These are phyloP conservation scores for Parmelia sp. DNA, from an alignment of 495 filamentous ascomycete genomes.

Conservation along the genomic window DNA sequence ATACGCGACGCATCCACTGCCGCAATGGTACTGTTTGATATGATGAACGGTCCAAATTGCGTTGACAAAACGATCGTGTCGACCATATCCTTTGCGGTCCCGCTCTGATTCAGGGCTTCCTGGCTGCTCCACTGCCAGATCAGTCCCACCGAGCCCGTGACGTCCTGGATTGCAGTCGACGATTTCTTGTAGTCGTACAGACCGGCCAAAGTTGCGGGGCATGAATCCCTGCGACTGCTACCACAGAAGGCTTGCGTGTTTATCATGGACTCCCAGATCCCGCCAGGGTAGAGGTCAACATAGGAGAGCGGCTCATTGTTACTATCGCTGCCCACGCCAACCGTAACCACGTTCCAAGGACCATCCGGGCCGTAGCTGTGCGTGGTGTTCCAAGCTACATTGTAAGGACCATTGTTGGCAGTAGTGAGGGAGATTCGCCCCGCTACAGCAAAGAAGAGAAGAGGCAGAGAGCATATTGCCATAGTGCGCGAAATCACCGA, in stretches of 20 bases:
- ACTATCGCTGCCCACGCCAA: slow-evolving; percentile 14
- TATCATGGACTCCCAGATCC: slow-evolving; percentile 9
- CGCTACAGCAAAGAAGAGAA: too few species aligned
- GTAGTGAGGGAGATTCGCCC: too few species aligned
- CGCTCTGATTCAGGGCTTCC: too few species aligned
- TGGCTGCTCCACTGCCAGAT: too few species aligned
- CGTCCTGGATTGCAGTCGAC: too few species aligned
- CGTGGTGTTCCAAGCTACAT: slow-evolving; percentile 17
- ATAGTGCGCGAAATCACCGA: too few species aligned
- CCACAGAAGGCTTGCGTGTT: slow-evolving; percentile 1
- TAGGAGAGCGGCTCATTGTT: neutral
- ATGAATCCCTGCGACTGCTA: too few species aligned
- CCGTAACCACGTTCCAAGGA: slow-evolving; percentile 19
- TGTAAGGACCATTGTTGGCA: too few species aligned
- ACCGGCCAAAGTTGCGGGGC: too few species aligned
- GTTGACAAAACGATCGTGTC: slow-evolving; percentile 11
- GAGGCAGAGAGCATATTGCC: too few species aligned
- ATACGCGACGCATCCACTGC: slow-evolving; percentile 5
- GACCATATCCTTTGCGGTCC: neutral
- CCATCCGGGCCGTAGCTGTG: slow-evolving; percentile 21
- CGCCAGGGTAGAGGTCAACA: slow-evolving; percentile 20
- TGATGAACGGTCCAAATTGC: neutral
- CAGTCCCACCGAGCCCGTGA: too few species aligned
- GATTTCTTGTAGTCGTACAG: too few species aligned
- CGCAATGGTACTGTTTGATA: slow-evolving; percentile 8